Evolutionary conservation across 1,284 basidiomycete genomes (phyloP), one percentile per base, ranked within the genome.

Genomic region (Coriolopsis trogii): DNA sequence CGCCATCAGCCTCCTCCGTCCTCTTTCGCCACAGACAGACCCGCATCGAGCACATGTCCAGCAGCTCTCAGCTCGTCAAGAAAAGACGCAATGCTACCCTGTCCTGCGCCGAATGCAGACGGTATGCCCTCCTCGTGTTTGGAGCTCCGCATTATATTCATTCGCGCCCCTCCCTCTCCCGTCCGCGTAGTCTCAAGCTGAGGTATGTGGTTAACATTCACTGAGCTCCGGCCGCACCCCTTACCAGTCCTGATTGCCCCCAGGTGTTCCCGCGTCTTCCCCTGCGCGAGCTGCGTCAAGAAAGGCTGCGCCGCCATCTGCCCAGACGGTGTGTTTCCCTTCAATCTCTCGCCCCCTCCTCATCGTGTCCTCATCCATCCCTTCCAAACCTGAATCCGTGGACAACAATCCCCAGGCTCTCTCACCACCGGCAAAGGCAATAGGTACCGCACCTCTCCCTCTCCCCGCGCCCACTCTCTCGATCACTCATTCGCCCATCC

Each of bases 401-500:
- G n/a, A 24, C 28, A 25, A 48, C 40, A 39, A 36, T 10, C 15
- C 42, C 18, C 63, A 85, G 84, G 81, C 15, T 84, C 83, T 34
- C 73, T 87, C 41, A 86, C 84, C 6, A 86, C 85, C n/a, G 84
- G 85, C 49, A 86, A 84, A 65, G 85, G 85, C 16, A 87, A 86
- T 64, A 73, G 84, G 83, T 84, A 62, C 36, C 59, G 38, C 36
- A 29, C 46, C 56, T 31, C 52, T 18, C 34, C 46, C 46, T 43
- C 25, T 34, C 23, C 49, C n/a, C n/a, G 12, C 43, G 38, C 24
- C 23, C 31, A 12, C 7, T 34, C 20, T 33, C 7, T 39, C 33
- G 29, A 4, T 34, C n/a, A 26, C 25, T 52, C 39, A 46, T 36
- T 5, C 3, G n/a, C 31, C 20, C 20, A 23, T 26, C 28, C 18